These are phyloP conservation scores for Huiozyma naganishii DNA, from an alignment of 805 yeast species.

Conservation along the genomic window DNA sequence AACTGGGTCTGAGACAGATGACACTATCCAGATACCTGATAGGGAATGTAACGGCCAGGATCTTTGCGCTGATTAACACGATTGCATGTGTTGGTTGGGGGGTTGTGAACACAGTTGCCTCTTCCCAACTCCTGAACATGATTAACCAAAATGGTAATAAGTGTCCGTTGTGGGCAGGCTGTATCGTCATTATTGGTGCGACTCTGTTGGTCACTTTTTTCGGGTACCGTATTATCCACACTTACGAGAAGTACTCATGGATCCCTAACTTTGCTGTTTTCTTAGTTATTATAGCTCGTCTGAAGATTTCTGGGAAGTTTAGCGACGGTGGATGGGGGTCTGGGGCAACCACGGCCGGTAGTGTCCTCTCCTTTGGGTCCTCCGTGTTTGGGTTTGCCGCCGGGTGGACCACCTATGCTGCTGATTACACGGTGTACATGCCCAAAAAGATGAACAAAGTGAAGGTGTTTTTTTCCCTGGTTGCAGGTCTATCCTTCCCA, in stretches of 20 bases:
- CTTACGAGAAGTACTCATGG: conserved; percentile 82
- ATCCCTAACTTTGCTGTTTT: conserved; percentile 67
- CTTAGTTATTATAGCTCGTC: conserved; percentile 67
- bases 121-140: conserved; percentile 73
- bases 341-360: conserved; percentile 65
- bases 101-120: conserved; percentile 81
- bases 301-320: conserved; percentile 58
- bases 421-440: conserved; percentile 87
- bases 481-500: conserved; percentile 56
- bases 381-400: conserved; percentile 80
- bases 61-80: conserved; percentile 66
- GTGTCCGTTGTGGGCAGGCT: conserved; percentile 87
- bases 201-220: conserved; percentile 70
- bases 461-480: conserved; percentile 54
- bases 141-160: conserved; percentile 46
- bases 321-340: conserved; percentile 37
- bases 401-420: conserved; percentile 90
- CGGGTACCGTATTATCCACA: conserved; percentile 75
- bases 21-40: conserved; percentile 64
- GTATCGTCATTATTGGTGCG: conserved; percentile 55
- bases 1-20: conserved; percentile 82
- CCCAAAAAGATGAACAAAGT: conserved; percentile 48
- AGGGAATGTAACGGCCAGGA: conserved; percentile 66
- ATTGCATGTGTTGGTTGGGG: conserved; percentile 94
- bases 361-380: conserved; percentile 72